Conservation (phyloP, 208 protist species). For the Wallacemonas collosoma region DNA sequence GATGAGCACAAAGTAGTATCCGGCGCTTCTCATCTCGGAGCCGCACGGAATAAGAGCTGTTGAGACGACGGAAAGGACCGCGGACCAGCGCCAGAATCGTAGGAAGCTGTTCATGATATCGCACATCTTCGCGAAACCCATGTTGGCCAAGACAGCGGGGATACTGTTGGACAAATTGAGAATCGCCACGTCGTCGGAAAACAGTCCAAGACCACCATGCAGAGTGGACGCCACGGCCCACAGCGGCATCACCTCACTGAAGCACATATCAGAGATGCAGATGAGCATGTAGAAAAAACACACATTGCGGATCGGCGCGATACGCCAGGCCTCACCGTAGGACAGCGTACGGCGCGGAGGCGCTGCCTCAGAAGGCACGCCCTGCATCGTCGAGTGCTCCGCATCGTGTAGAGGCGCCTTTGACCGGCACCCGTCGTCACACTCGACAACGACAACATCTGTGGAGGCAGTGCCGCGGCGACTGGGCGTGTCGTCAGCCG, state of each 20-base stretch:
- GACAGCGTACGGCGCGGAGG: conserved; percentile 22
- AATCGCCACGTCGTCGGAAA: conserved; percentile 34
- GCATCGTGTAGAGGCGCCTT: too few species aligned
- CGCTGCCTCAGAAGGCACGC: neutral
- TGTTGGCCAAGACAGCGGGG: conserved; percentile 49
- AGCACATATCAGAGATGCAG: conserved; percentile 49
- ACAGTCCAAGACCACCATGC: conserved; percentile 45
- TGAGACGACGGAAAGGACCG: conserved; percentile 12
- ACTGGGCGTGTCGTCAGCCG: neutral
- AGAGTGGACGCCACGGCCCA: conserved; percentile 46
- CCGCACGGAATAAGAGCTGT: conserved; percentile 28
- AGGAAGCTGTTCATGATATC: conserved; percentile 25
- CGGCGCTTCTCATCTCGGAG: conserved; percentile 14
- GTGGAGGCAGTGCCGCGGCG: neutral
- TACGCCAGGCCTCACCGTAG: conserved; percentile 44
- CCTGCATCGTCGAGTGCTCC: neutral
- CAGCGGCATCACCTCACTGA: conserved; percentile 56
- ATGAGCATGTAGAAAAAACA: conserved; percentile 62
- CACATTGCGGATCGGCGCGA: conserved; percentile 35
- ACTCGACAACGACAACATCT: conserved; percentile 6
- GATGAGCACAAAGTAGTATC: conserved; percentile 39
- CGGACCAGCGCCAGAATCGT: conserved; percentile 33
- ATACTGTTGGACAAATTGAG: conserved; percentile 42
- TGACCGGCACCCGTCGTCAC: neutral
- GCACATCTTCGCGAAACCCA: conserved; percentile 40